phyloP scores from a whole-genome alignment of 768 basidiomycete species.

The Suillus ampliporus region DNA sequence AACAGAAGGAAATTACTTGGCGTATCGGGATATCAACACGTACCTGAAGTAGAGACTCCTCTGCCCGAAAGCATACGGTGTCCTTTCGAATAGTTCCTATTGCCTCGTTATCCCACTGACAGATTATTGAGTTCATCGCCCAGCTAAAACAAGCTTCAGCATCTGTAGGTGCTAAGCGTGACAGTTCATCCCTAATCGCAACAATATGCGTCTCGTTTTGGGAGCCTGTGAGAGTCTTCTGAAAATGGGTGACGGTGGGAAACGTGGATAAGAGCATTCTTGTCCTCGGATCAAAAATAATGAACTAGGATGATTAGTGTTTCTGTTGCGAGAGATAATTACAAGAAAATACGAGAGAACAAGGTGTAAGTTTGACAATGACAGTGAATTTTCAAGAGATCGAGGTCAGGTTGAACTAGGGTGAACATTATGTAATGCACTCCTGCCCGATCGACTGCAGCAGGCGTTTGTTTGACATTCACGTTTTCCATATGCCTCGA shows the following conservation, averaged over 20 bases:
- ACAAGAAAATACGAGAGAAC: background rate
- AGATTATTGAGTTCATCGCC: background rate
- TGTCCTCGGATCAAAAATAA: background rate
- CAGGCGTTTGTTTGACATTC: background rate
- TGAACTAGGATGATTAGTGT: background rate
- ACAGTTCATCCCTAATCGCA: background rate
- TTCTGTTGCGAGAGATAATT: background rate
- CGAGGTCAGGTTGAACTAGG: background rate
- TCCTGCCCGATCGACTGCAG: background rate
- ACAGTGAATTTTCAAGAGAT: too few relatives aligned
- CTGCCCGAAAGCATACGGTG: background rate
- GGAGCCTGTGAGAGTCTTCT: background rate
- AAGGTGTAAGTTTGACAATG: background rate
- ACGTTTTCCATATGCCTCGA: slow-evolving; percentile 44
- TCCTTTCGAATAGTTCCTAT: background rate
- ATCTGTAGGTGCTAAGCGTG: background rate
- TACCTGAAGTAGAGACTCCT: slow-evolving; percentile 1
- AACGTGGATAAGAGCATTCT: background rate
- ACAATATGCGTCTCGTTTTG: background rate
- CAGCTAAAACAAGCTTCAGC: slow-evolving; percentile 1
- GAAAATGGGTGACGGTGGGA: background rate
- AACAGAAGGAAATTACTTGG: background rate
- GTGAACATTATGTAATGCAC: background rate
- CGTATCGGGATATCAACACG: background rate
- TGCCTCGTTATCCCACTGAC: background rate